Evolutionary conservation across 495 filamentous ascomycete genomes (phyloP).

Genomic region (Pyrenula aspistea): DNA sequence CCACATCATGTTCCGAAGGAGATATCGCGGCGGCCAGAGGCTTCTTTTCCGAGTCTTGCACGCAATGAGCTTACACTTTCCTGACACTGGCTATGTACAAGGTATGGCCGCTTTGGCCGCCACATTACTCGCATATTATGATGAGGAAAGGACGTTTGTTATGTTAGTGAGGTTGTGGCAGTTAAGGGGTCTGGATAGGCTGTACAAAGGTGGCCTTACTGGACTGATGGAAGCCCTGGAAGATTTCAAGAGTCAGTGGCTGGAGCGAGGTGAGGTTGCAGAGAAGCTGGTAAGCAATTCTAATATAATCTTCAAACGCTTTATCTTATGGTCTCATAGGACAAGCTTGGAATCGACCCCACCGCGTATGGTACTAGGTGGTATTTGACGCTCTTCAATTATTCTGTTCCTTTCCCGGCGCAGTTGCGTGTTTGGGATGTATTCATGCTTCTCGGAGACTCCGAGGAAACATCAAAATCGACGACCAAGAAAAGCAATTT

Average conservation of each 20-base stretch:
- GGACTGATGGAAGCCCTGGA: constrained; percentile 79
- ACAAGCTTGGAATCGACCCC: constrained; percentile 66
- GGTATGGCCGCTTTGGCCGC: constrained; percentile 93
- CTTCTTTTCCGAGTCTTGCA: constrained; percentile 89
- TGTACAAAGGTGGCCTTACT: constrained; percentile 75
- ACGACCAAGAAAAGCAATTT: constrained; percentile 26
- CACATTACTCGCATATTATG: constrained; percentile 90
- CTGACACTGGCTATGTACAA: constrained; percentile 90
- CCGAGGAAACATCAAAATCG: constrained; percentile 2
- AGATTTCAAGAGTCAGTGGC: constrained; percentile 82
- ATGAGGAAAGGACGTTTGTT: constrained; percentile 86
- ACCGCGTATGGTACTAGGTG: constrained; percentile 92
- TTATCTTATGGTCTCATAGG: constrained; percentile 30
- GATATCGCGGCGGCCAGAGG: constrained; percentile 85
- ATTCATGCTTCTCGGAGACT: constrained; percentile 91
- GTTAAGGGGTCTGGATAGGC: constrained; percentile 67
- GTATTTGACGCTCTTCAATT: constrained; percentile 97
- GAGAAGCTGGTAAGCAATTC: constrained; percentile 57
- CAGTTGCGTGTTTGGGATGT: constrained; percentile 99
- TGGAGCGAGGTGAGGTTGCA: constrained; percentile 62
- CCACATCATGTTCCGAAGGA: constrained; percentile 93
- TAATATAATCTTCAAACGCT: not conserved
- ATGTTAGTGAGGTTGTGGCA: constrained; percentile 93
- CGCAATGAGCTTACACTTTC: constrained; percentile 80
- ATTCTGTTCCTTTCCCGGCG: constrained; percentile 89